Evolutionary conservation across 768 basidiomycete species (phyloP).

Genomic region (Pleurotus citrinopileatus): DNA sequence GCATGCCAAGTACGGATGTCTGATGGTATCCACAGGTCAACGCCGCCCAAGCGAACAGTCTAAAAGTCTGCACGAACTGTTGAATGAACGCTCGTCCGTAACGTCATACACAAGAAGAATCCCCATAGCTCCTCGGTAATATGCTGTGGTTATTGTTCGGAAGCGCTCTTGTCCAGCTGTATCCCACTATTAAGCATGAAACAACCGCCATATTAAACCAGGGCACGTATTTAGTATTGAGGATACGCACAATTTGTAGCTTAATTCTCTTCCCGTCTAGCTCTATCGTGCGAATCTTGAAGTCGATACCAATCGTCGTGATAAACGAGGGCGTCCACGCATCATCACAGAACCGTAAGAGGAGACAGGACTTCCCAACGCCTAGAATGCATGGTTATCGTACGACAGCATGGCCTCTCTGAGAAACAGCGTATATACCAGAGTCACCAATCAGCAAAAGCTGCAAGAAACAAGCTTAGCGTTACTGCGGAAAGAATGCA

Average conservation of each 20-base stretch:
- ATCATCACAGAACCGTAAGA: constrained; percentile 97
- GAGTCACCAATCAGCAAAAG: constrained; percentile 96
- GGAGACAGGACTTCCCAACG: constrained; percentile 95
- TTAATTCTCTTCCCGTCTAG: constrained; percentile 98
- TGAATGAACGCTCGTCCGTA: constrained; percentile 91
- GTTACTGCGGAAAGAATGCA: constrained; percentile 2
- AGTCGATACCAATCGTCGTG: constrained; percentile 99
- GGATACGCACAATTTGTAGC: constrained; percentile 85
- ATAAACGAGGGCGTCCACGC: constrained; percentile 99
- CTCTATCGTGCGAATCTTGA: constrained; percentile 99
- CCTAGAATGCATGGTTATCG: constrained; percentile 37
- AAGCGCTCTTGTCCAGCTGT: constrained; percentile 99
- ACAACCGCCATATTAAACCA: too few relatives aligned
- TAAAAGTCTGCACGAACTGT: constrained; percentile 63
- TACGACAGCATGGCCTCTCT: constrained; percentile 10
- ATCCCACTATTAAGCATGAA: constrained; percentile 74
- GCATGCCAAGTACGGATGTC: constrained; percentile 98
- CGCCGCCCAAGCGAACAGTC: not conserved
- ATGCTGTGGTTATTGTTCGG: constrained; percentile 97
- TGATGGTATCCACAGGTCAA: constrained; percentile 24
- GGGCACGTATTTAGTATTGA: too few relatives aligned
- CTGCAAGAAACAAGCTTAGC: constrained; percentile 36
- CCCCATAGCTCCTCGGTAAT: constrained; percentile 99
- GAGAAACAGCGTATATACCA: constrained; percentile 44
- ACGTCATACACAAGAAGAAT: constrained; percentile 99